Evolutionary conservation across 441 rosid genomes (phyloP).

Genomic region (Erodium moschatum): DNA sequence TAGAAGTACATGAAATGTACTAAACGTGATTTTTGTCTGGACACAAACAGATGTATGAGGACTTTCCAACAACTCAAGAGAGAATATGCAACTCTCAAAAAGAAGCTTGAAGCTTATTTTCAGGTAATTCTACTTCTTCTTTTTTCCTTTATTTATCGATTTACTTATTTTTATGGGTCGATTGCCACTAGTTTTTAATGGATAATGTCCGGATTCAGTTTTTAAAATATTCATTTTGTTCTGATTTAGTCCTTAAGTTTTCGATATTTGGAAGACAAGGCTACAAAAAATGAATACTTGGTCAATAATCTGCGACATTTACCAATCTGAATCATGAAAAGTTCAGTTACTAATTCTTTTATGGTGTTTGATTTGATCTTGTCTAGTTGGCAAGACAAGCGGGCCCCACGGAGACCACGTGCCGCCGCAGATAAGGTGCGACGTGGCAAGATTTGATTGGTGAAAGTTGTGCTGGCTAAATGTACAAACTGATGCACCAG

Average conservation of each 20-base stretch:
- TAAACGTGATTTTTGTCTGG: constrained; percentile 5
- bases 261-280: too few species aligned
- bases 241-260: too few species aligned
- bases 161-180: too few species aligned
- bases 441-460: not conserved
- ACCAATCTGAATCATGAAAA: not conserved
- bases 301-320: too few species aligned
- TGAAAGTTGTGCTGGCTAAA: not conserved
- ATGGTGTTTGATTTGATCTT: not conserved
- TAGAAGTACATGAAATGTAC: not conserved
- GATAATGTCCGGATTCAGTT: too few species aligned
- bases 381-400: constrained; percentile 69
- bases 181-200: not conserved
- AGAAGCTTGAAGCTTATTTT: constrained; percentile 77
- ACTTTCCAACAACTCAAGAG: constrained; percentile 75
- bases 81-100: constrained; percentile 66
- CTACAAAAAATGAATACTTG: too few species aligned
- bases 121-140: constrained; percentile 37
- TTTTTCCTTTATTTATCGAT: too few species aligned
- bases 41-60: constrained; percentile 52
- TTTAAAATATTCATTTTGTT: too few species aligned
- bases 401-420: constrained; percentile 56
- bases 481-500: too few species aligned
- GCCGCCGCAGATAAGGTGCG: constrained; percentile 39
- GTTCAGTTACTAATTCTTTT: not conserved